phyloP scores from a whole-genome alignment of 768 basidiomycete genomes.

The Boletellus sp. region DNA sequence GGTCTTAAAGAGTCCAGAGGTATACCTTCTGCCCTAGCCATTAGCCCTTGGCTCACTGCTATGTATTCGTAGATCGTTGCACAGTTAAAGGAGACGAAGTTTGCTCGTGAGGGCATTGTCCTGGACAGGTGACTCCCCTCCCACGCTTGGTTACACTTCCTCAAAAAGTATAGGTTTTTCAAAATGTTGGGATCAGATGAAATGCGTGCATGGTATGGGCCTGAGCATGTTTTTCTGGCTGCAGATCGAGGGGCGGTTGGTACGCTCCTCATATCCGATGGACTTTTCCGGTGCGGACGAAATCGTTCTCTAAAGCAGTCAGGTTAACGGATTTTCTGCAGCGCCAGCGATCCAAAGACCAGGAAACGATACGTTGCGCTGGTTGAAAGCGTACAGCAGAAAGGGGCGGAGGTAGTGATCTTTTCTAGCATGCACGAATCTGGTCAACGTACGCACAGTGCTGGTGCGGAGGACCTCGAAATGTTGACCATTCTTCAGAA shows the following conservation, averaged over 20 bases:
- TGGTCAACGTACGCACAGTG: conserved; percentile 76
- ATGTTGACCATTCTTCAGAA: conserved; percentile 46
- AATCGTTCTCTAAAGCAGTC: background rate
- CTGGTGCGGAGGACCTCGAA: background rate
- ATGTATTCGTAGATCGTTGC: conserved; percentile 51
- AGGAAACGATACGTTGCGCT: conserved; percentile 83
- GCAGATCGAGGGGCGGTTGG: conserved; percentile 93
- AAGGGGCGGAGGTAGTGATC: conserved; percentile 90
- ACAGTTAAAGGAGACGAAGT: conserved; percentile 92
- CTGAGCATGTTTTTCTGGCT: conserved; percentile 88
- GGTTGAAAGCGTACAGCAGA: conserved; percentile 84
- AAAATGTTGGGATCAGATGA: conserved; percentile 96
- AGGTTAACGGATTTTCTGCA: conserved; percentile 28
- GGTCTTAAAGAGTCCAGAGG: conserved; percentile 92
- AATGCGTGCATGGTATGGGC: conserved; percentile 97
- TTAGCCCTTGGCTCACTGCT: background rate
- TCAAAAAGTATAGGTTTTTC: conserved; percentile 66
- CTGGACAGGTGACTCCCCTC: conserved; percentile 66
- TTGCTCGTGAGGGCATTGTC: conserved; percentile 88
- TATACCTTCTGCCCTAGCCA: conserved; percentile 32
- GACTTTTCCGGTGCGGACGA: conserved; percentile 73
- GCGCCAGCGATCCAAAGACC: conserved; percentile 72
- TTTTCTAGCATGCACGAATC: conserved; percentile 99
- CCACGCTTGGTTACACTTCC: background rate
- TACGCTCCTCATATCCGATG: conserved; percentile 91